Evolutionary conservation across 2,329 filamentous ascomycete species (phyloP), one percentile per base, ranked within the genome.

Genomic region (Microcera coccophila): DNA sequence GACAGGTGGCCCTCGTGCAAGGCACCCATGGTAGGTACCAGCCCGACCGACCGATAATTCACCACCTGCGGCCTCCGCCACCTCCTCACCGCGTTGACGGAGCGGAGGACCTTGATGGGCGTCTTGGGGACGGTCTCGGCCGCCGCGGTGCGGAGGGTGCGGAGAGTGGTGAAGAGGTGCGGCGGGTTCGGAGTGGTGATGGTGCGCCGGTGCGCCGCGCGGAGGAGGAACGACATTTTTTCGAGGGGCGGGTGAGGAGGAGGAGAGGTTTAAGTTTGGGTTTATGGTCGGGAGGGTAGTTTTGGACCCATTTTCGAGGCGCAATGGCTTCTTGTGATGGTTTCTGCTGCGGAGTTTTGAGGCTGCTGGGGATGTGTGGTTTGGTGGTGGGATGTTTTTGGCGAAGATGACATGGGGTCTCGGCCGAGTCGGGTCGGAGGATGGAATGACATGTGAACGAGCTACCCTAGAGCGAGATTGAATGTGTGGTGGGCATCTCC

Each of bases 11-110:
- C 93, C 42, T 82, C 79, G 66, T 98, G 93, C n/a, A 98, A 77
- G 38, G 93, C 93, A 49, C 93, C 93, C 93, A 98, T 97, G 22
- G 93, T 98, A 2, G 93, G 93, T 26, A 98, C 90, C 20, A 98
- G 81, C 45, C 86, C 89, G 44, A 98, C 82, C 34, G 82, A 83
- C 44, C 84, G 80, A 55, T 84, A 78, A 58, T 82, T 75, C 46
- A 81, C 68, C 26, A 81, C 69, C 47, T 90, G 80, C 31, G 81
- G 76, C 17, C 72, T 75, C 26, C 89, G 82, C 73, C 84, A 85
- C 55, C 75, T 66, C 29, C 88, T 86, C 39, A 95, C 72, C 10
- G 80, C 73, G 12, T 82, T 70, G 45, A 93, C 82, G 64, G 87
- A 78, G 56, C 87, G 87, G 62, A 95, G 85, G 57, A 96, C 67